Percentiles rank a stretch among this genome's conserved stretches.
Evolutionary conservation across 306 rosid species (phyloP).

Genomic region (Alnus glutinosa): DNA sequence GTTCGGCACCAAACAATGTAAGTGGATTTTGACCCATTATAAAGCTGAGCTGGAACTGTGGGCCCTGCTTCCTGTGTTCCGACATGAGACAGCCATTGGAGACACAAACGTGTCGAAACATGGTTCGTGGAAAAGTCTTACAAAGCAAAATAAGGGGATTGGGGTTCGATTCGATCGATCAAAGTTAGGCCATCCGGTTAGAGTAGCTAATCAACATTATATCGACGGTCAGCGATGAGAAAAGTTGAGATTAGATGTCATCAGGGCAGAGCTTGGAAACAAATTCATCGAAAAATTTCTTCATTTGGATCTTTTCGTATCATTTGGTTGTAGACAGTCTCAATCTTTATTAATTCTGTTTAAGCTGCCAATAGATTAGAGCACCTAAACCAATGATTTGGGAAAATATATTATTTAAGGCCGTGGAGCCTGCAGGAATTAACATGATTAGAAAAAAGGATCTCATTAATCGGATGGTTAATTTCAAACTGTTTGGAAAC

Average conservation of each 20-base stretch:
- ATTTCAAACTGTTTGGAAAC: neutral
- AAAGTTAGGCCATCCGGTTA: neutral
- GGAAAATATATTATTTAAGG: neutral
- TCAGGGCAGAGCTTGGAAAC: no score
- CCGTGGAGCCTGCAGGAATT: neutral
- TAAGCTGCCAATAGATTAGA: neutral
- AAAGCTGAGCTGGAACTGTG: slow-evolving; percentile 26
- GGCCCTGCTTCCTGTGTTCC: slow-evolving; percentile 49
- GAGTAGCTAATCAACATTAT: neutral
- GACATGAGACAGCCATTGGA: slow-evolving; percentile 33
- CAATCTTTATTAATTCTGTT: neutral
- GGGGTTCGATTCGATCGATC: neutral
- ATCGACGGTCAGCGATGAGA: neutral
- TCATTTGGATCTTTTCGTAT: neutral
- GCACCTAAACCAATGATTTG: neutral
- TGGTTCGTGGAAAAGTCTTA: neutral
- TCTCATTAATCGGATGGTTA: neutral
- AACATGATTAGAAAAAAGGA: neutral
- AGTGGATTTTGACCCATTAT: neutral
- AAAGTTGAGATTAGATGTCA: no score
- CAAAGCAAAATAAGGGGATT: neutral
- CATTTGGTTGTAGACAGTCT: neutral
- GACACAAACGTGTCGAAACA: slow-evolving; percentile 21
- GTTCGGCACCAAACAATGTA: slow-evolving; percentile 17
- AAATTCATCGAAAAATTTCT: no score